Evolutionary conservation across 2,329 filamentous ascomycete genomes (phyloP).

Genomic region (Neonectria magnoliae): DNA sequence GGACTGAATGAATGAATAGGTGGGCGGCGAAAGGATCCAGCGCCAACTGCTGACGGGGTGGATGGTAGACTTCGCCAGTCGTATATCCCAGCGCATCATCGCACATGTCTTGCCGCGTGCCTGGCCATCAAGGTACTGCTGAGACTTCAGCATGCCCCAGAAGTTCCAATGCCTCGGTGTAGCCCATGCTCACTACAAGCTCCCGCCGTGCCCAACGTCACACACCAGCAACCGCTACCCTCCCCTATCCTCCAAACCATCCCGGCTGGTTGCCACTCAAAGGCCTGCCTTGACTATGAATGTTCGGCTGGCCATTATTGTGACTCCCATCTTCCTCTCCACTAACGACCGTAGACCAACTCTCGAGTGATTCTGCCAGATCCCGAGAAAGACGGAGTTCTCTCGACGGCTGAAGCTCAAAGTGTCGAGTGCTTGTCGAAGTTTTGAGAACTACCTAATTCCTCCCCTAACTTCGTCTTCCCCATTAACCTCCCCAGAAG

Average conservation of each 20-base stretch:
- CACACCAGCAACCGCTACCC: neutral
- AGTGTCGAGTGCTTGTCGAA: neutral
- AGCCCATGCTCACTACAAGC: neutral
- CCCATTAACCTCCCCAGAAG: conserved; percentile 51
- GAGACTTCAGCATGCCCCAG: neutral
- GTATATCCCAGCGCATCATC: conserved; percentile 11
- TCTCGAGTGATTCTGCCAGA: conserved; percentile 3
- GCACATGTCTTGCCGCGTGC: conserved; percentile 1
- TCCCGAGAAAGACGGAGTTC: conserved; percentile 2
- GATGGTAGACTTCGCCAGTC: conserved; percentile 17
- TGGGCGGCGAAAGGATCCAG: conserved; percentile 16
- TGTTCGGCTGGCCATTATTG: conserved; percentile 15
- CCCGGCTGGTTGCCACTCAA: conserved; percentile 13
- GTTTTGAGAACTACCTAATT: conserved; percentile 15
- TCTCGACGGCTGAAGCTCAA: neutral
- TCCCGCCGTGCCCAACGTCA: neutral
- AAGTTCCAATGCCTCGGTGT: neutral
- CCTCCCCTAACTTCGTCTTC: conserved; percentile 20
- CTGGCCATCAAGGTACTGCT: neutral
- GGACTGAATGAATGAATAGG: conserved; percentile 30
- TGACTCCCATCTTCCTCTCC: conserved; percentile 11
- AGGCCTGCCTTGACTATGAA: conserved; percentile 29
- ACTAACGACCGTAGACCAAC: conserved; percentile 10
- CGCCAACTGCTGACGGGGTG: conserved; percentile 2
- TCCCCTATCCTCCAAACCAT: conserved; percentile 11